Evolutionary conservation across 2,329 filamentous ascomycete genomes (phyloP).

Genomic region (Hypoxylon sp.): DNA sequence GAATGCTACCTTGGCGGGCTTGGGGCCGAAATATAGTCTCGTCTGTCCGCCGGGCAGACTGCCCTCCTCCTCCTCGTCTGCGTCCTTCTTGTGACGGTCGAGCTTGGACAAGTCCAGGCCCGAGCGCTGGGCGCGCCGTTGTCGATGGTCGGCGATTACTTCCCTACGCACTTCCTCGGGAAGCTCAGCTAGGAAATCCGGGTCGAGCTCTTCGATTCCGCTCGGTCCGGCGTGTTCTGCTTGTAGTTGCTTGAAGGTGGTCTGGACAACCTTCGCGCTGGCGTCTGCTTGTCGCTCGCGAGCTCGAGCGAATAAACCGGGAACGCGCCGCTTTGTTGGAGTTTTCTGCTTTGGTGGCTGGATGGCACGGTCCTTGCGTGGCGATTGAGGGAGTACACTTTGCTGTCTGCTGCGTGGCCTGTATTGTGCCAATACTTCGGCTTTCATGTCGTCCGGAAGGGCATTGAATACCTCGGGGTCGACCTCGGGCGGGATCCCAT

Average conservation of each 20-base stretch:
- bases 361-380: conserved; percentile 67
- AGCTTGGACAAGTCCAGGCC: conserved; percentile 60
- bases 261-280: conserved; percentile 75
- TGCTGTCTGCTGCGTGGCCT: conserved; percentile 55
- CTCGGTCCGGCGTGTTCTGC: conserved; percentile 50
- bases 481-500: conserved; percentile 76
- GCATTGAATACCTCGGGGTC: conserved; percentile 87
- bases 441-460: conserved; percentile 86
- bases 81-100: conserved; percentile 40
- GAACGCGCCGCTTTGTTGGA: conserved; percentile 74
- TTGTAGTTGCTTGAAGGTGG: conserved; percentile 61
- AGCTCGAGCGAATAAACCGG: conserved; percentile 58
- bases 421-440: conserved; percentile 84
- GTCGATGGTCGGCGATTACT: conserved; percentile 79
- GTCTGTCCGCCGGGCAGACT: conserved; percentile 54
- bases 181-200: conserved; percentile 82
- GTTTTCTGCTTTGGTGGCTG: conserved; percentile 67
- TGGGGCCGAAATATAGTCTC: conserved; percentile 61
- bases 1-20: conserved; percentile 62
- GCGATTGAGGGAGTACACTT: conserved; percentile 61
- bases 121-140: conserved; percentile 69
- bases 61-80: conserved; percentile 35
- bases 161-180: conserved; percentile 85
- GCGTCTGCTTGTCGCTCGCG: conserved; percentile 66
- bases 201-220: conserved; percentile 67